Evolutionary conservation across 495 filamentous ascomycete genomes (phyloP).

Genomic region (Cercophora scortea): DNA sequence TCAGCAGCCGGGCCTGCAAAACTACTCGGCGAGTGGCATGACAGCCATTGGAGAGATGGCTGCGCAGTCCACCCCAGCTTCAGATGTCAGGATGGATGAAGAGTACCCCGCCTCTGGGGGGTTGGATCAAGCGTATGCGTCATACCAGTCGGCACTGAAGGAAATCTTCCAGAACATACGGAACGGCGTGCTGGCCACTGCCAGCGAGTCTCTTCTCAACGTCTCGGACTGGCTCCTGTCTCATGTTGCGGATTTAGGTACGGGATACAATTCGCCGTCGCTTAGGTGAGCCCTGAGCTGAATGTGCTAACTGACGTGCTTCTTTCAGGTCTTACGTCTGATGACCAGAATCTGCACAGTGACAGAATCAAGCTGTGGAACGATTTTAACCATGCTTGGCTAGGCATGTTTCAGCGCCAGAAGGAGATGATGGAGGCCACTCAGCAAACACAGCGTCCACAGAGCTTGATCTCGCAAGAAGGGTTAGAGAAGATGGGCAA

Average conservation of each 20-base stretch:
- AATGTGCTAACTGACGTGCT: conserved; percentile 6
- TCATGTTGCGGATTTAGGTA: conserved; percentile 79
- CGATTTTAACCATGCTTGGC: conserved; percentile 93
- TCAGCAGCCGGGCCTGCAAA: conserved; percentile 41
- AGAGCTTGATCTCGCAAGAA: conserved; percentile 59
- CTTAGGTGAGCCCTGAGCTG: background rate
- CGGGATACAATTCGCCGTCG: conserved; percentile 30
- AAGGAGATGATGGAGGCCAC: conserved; percentile 66
- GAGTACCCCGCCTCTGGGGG: conserved; percentile 24
- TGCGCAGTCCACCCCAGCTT: conserved; percentile 27
- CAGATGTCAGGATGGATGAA: conserved; percentile 38
- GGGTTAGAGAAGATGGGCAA: conserved; percentile 72
- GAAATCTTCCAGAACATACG: conserved; percentile 69
- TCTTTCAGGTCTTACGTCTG: conserved; percentile 41
- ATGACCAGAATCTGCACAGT: conserved; percentile 62
- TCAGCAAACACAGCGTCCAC: conserved; percentile 49
- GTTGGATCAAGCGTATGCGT: conserved; percentile 59
- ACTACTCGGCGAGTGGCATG: conserved; percentile 33
- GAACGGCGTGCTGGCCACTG: conserved; percentile 63
- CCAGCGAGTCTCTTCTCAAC: conserved; percentile 62
- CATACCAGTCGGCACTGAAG: conserved; percentile 67
- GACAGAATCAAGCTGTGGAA: conserved; percentile 80
- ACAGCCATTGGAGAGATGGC: conserved; percentile 32
- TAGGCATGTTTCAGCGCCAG: conserved; percentile 77
- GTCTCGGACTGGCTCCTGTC: conserved; percentile 82